Evolutionary conservation across 1,284 basidiomycete species (phyloP).

Genomic region (Microbotryum silenes-acaulis): DNA sequence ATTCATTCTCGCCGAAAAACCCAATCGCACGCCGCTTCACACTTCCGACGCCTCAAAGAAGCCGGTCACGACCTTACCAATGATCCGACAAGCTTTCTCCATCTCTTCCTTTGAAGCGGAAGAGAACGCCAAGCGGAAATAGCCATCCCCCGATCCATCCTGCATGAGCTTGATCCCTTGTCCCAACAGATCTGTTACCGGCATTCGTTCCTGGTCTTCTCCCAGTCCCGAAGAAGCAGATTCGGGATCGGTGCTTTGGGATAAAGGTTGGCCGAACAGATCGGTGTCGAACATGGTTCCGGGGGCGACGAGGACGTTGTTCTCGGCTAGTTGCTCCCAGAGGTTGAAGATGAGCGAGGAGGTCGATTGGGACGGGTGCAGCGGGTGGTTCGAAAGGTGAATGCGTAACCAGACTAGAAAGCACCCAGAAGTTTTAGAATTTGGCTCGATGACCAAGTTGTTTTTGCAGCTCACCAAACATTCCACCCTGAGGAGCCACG

Average conservation of each 20-base stretch:
- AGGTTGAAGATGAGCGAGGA: constrained; percentile 49
- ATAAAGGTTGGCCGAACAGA: not conserved
- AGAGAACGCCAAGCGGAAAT: constrained; percentile 59
- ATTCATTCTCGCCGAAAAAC: too few species aligned
- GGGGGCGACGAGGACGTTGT: constrained; percentile 55
- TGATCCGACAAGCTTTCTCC: constrained; percentile 47
- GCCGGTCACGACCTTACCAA: constrained; percentile 36
- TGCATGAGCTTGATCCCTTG: not conserved
- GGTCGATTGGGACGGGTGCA: constrained; percentile 45
- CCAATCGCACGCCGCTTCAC: not conserved
- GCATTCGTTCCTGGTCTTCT: not conserved
- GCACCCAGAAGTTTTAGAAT: constrained; percentile 35
- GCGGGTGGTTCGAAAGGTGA: constrained; percentile 56
- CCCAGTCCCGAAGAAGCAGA: not conserved
- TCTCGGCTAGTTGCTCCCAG: constrained; percentile 53
- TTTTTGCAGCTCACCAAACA: constrained; percentile 27
- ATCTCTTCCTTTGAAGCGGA: constrained; percentile 47
- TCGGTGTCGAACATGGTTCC: constrained; percentile 53
- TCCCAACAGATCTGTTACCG: too few species aligned
- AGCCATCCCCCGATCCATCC: constrained; percentile 42
- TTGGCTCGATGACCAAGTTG: constrained; percentile 30
- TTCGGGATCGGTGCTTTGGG: not conserved
- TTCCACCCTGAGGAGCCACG: constrained; percentile 33
- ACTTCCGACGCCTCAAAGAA: constrained; percentile 9
- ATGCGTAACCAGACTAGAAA: constrained; percentile 52